A percentile compares a stretch with the other conserved stretches of the same genome.
Conservation (phyloP, 2,329 filamentous ascomycete species). For the Akanthomyces dipterigenus region DNA sequence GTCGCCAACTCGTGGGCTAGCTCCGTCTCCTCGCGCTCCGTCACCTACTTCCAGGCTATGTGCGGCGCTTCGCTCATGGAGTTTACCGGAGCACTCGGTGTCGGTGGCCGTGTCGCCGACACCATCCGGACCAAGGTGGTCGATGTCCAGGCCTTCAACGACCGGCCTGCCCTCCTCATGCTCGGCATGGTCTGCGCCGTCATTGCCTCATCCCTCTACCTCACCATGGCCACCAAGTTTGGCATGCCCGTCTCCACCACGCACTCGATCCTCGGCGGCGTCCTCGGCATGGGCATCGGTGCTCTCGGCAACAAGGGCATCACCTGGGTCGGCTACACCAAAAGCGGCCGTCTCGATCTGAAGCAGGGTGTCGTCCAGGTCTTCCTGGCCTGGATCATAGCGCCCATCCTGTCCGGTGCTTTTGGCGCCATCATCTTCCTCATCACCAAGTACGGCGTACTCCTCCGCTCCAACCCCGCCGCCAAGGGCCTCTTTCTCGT, state of each 20-base stretch:
- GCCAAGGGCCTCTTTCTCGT: constrained; percentile 45
- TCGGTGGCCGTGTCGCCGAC: constrained; percentile 53
- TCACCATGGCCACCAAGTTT: constrained; percentile 48
- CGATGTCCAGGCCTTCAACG: constrained; percentile 37
- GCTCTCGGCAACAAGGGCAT: constrained; percentile 44
- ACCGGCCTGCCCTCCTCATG: constrained; percentile 47
- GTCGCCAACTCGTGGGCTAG: constrained; percentile 74
- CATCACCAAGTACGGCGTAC: constrained; percentile 50
- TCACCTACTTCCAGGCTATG: constrained; percentile 56
- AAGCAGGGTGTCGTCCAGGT: constrained; percentile 50
- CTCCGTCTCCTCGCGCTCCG: constrained; percentile 61
- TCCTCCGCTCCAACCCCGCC: constrained; percentile 46
- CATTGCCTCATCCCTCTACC: constrained; percentile 45
- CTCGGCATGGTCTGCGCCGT: constrained; percentile 52
- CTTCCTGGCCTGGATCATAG: constrained; percentile 55
- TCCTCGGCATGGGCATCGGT: constrained; percentile 54
- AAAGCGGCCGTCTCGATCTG: constrained; percentile 29
- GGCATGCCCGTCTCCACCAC: constrained; percentile 56
- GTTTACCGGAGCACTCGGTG: constrained; percentile 53
- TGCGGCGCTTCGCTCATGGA: constrained; percentile 52
- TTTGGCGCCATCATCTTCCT: constrained; percentile 51
- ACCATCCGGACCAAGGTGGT: constrained; percentile 58
- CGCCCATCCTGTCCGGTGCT: constrained; percentile 45
- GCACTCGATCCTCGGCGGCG: constrained; percentile 52
- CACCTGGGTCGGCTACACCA: constrained; percentile 43